Evolutionary conservation across 345 rosid genomes (phyloP), one percentile per base, ranked within the genome.

Genomic region (Pistacia integerrima): DNA sequence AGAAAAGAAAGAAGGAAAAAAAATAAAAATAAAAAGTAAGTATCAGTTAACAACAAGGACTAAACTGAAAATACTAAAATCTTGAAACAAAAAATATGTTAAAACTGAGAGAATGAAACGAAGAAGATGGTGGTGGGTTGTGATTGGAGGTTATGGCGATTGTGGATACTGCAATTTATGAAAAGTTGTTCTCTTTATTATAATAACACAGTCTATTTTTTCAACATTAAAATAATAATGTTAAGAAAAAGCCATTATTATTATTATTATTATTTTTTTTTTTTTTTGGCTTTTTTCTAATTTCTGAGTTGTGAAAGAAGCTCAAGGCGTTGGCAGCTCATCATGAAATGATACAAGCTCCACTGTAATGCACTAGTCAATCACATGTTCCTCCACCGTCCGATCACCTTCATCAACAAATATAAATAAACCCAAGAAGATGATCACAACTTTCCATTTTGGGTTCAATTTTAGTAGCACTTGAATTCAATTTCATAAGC

Each of bases 131-230:
- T 84, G 89, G 84, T 77, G 76, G 52, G 59, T 64, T 83, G 76
- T 84, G 86, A 88, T 88, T 86, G 91, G 89, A 78, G 83, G 76
- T 35, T 65, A 76, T 74, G 86, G 83, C 73, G 74, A 36, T 73
- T 72, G 72, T 78, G 74, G 85, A 87, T 81, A 48, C 88, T 86
- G 86, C 84, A 83, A 79, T 74, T 80, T 60, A 63, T 55, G 74
- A 69, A 82, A 82, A 77, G 76, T 74, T 74, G 64, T 74, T 71
- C 33, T 81, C 51, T 85, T 72, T 74, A 77, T 79, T 66, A 60
- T 79, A 72, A 78, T 82, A 79, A 68, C 22, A 63, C 77, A 55
- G 49, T 61, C 70, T 59, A 5, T 71, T 74, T 76, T 70, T 64
- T 20, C 61, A 35, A 60, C 14, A 63, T 28, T 28, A 56, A 70